Conservation (phyloP, 768 basidiomycete species). For the Serendipita sp. region DNA sequence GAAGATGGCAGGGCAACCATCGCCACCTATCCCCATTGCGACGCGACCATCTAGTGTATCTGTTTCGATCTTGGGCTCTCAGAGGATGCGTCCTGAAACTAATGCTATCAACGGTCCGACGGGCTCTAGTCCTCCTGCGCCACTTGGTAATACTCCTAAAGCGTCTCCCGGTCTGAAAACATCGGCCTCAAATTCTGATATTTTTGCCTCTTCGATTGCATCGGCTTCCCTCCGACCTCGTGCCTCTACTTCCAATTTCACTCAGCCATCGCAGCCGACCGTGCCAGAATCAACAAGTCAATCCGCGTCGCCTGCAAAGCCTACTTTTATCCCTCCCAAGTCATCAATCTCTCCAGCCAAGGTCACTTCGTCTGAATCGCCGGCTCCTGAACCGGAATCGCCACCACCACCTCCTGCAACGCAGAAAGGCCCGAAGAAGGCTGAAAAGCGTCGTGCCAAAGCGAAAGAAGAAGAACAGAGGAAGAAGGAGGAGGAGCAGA, state of each 20-base stretch:
- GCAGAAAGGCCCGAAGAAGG: background rate
- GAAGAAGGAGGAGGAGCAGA: background rate
- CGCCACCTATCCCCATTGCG: background rate
- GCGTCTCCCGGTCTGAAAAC: background rate
- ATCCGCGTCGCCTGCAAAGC: background rate
- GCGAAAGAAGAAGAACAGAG: background rate
- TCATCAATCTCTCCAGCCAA: background rate
- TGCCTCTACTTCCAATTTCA: background rate
- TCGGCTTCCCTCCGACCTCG: background rate
- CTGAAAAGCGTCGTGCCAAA: background rate
- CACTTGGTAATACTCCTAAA: background rate
- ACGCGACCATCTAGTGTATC: background rate
- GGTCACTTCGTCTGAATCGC: background rate
- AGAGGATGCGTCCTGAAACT: background rate
- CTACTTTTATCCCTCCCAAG: background rate
- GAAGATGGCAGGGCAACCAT: background rate
- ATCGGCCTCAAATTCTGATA: background rate
- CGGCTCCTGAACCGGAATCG: background rate
- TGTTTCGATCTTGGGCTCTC: background rate
- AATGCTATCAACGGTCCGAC: background rate
- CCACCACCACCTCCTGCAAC: background rate
- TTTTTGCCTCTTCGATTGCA: background rate
- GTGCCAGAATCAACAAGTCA: background rate
- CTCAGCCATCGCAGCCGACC: background rate
- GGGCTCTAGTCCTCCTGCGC: background rate